A percentile compares a stretch with the other conserved stretches of the same genome.
Conservation (phyloP, 2,329 filamentous ascomycete genomes). For the Dothistroma septosporum region DNA sequence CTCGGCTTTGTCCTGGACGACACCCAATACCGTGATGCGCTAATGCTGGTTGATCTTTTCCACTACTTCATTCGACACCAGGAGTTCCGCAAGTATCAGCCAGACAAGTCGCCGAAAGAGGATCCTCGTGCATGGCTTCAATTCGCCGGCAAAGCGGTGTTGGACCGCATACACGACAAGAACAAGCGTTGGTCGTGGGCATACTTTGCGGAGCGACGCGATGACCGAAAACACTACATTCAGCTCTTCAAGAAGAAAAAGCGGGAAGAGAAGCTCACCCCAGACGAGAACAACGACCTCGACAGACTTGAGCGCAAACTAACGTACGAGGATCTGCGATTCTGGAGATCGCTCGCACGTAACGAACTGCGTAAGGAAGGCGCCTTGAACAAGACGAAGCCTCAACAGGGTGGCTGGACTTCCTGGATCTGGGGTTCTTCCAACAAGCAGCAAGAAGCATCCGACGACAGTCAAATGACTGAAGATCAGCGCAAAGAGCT, state of each 20-base stretch:
- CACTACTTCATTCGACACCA: conserved; percentile 98
- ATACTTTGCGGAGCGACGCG: conserved; percentile 86
- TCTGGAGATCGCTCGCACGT: conserved; percentile 90
- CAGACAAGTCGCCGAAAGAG: conserved; percentile 79
- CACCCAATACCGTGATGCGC: conserved; percentile 89
- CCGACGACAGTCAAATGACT: conserved; percentile 81
- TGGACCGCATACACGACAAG: conserved; percentile 90
- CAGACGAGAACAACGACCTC: conserved; percentile 68
- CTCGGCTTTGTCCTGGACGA: conserved; percentile 97
- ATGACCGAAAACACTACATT: conserved; percentile 85
- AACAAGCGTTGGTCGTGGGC: conserved; percentile 95
- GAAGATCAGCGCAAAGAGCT: conserved; percentile 95
- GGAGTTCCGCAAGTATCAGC: conserved; percentile 90
- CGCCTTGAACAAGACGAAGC: conserved; percentile 69
- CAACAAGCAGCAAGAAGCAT: conserved; percentile 48
- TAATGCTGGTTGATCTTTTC: conserved; percentile 98
- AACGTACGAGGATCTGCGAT: conserved; percentile 89
- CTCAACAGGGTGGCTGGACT: conserved; percentile 76
- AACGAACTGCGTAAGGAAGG: conserved; percentile 95
- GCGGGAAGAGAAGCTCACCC: conserved; percentile 62
- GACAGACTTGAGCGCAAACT: conserved; percentile 79
- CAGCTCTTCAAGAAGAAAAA: conserved; percentile 91
- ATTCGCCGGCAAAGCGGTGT: conserved; percentile 84
- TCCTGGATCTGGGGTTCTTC: conserved; percentile 82
- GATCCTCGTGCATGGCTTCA: conserved; percentile 87